Conservation (phyloP, 257 asterid species). For the Ajuga chamaepitys region DNA sequence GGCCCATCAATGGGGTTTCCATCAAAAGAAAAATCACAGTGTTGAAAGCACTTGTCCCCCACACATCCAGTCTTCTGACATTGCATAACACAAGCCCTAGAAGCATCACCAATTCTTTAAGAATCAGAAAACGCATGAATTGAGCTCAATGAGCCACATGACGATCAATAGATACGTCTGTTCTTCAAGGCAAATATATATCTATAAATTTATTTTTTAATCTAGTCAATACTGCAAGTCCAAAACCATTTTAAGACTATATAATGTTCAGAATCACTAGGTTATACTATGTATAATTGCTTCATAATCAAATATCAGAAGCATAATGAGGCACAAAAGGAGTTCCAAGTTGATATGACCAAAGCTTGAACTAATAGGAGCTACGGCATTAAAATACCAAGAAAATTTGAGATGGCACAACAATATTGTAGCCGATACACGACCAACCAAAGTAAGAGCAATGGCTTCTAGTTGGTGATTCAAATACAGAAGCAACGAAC, state of each 20-base stretch:
- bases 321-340: not conserved
- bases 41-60: constrained; percentile 69
- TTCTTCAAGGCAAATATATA: not conserved
- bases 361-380: not conserved
- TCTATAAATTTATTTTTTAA: not conserved
- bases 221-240: not conserved
- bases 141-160: not conserved
- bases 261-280: constrained; percentile 5
- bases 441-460: not conserved
- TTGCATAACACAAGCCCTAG: constrained; percentile 58
- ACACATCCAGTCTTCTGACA: constrained; percentile 89
- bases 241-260: not conserved
- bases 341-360: not conserved
- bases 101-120: constrained; percentile 21
- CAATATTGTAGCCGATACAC: not conserved
- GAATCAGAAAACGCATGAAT: constrained; percentile 7
- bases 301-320: not conserved
- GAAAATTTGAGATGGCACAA: not conserved
- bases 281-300: not conserved
- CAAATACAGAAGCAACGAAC: not conserved
- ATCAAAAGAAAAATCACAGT: constrained; percentile 65
- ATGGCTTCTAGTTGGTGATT: not conserved
- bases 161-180: not conserved
- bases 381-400: not conserved
- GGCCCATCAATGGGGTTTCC: constrained; percentile 58